Evolutionary conservation across 345 rosid species (phyloP).

Genomic region (Hirschfeldia incana): DNA sequence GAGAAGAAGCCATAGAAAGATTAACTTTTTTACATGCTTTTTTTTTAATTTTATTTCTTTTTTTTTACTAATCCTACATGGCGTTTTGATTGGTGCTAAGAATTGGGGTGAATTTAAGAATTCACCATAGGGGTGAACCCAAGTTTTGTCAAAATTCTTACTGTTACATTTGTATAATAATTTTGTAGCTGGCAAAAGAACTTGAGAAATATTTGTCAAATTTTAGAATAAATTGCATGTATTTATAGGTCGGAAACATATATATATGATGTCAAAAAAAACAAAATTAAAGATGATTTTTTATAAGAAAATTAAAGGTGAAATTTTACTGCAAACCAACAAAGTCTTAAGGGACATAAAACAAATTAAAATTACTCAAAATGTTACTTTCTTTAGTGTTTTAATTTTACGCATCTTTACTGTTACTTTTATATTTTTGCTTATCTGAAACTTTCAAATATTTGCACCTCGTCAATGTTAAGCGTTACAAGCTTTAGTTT

Average conservation of each 20-base stretch:
- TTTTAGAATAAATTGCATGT: neutral
- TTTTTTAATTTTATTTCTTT: too few relatives aligned
- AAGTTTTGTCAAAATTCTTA: too few relatives aligned
- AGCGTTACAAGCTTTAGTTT: constrained; percentile 9
- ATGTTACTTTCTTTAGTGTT: too few relatives aligned
- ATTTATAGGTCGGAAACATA: neutral
- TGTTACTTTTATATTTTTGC: neutral
- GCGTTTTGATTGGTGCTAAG: too few relatives aligned
- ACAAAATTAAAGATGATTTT: too few relatives aligned
- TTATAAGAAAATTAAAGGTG: neutral
- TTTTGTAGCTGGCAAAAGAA: too few relatives aligned
- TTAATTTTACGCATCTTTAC: neutral
- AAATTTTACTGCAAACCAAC: neutral
- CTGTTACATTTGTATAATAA: too few relatives aligned
- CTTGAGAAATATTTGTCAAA: neutral
- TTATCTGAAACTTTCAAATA: neutral
- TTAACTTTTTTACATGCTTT: too few relatives aligned
- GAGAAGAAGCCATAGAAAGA: too few relatives aligned
- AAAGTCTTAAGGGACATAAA: neutral
- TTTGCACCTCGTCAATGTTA: neutral
- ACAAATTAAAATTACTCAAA: neutral
- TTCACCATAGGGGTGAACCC: too few relatives aligned
- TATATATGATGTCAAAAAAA: neutral
- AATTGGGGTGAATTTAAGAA: too few relatives aligned
- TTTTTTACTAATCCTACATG: too few relatives aligned